Evolutionary conservation across 352 stramenopile genomes (phyloP).

Genomic region (Lagenidium giganteum): DNA sequence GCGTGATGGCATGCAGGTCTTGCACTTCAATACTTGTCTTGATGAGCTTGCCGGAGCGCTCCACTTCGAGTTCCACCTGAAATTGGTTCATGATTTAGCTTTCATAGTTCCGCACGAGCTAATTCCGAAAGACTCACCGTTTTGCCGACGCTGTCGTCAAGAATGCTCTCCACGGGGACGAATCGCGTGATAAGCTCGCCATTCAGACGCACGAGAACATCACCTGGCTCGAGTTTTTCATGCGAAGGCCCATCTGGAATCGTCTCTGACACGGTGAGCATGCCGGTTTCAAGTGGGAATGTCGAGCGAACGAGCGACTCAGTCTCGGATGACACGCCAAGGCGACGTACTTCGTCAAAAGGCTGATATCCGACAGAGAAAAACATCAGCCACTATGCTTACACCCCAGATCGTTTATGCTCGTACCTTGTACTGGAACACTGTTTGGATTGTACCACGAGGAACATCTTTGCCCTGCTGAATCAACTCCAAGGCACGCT

Average conservation of each 20-base stretch:
- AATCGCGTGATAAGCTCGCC: constrained; percentile 82
- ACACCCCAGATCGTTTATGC: background rate
- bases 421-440: constrained; percentile 88
- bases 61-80: constrained; percentile 75
- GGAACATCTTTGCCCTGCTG: constrained; percentile 60
- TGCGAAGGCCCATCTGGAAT: constrained; percentile 74
- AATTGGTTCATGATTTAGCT: background rate
- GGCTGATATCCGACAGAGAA: constrained; percentile 22
- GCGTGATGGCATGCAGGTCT: constrained; percentile 83
- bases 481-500: constrained; percentile 81
- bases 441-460: constrained; percentile 84
- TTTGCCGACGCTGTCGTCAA: constrained; percentile 76
- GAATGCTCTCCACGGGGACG: constrained; percentile 72
- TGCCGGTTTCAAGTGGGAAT: constrained; percentile 84
- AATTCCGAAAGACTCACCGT: constrained; percentile 30
- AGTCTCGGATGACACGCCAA: constrained; percentile 74
- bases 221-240: constrained; percentile 81
- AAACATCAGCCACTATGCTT: background rate
- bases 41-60: constrained; percentile 71
- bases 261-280: constrained; percentile 87
- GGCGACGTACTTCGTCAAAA: constrained; percentile 86
- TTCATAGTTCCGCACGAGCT: background rate
- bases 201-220: constrained; percentile 86
- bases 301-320: constrained; percentile 71
- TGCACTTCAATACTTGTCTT: constrained; percentile 62